A percentile compares a stretch with the other conserved stretches of the same genome.
Conservation (phyloP, 2,329 filamentous ascomycete genomes). For the Colletotrichum melonis region DNA sequence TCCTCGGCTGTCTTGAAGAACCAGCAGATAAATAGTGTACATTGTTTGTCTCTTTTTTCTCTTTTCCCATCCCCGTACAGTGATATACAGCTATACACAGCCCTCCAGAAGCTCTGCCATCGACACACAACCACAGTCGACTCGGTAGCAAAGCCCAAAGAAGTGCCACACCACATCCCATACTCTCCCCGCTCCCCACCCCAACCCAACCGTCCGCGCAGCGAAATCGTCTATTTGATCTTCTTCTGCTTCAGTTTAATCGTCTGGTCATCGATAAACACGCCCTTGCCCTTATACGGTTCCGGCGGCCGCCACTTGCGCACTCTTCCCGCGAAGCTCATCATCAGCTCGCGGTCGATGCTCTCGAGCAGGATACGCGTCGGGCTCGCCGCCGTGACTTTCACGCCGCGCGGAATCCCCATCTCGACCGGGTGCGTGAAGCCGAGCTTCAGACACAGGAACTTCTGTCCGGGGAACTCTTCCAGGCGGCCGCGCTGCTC, state of each 20-base stretch:
- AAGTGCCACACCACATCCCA: neutral
- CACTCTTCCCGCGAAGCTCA: conserved; percentile 91
- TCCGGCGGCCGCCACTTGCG: conserved; percentile 90
- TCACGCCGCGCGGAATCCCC: conserved; percentile 83
- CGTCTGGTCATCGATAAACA: conserved; percentile 97
- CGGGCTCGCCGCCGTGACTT: conserved; percentile 87
- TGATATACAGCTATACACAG: conserved; percentile 37
- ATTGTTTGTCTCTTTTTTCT: conserved; percentile 6
- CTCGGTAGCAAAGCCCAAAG: neutral
- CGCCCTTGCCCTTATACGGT: conserved; percentile 99
- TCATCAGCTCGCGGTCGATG: conserved; percentile 85
- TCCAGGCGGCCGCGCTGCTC: conserved; percentile 80
- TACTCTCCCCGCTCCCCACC: neutral
- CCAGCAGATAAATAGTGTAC: conserved; percentile 21
- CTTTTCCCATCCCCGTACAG: conserved; percentile 27
- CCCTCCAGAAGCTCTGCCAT: neutral
- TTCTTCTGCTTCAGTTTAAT: conserved; percentile 99
- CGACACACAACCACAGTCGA: neutral
- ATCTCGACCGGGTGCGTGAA: conserved; percentile 97
- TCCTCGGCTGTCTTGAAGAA: neutral
- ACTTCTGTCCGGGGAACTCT: conserved; percentile 84
- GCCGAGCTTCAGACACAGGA: conserved; percentile 93
- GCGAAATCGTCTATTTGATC: conserved; percentile 74
- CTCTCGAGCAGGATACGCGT: conserved; percentile 93
- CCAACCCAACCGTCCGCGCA: neutral